A percentile compares a stretch with the other conserved stretches of the same genome.
Conservation (phyloP, 2,329 filamentous ascomycete genomes). For the Aspergillus ochraceoroseus region DNA sequence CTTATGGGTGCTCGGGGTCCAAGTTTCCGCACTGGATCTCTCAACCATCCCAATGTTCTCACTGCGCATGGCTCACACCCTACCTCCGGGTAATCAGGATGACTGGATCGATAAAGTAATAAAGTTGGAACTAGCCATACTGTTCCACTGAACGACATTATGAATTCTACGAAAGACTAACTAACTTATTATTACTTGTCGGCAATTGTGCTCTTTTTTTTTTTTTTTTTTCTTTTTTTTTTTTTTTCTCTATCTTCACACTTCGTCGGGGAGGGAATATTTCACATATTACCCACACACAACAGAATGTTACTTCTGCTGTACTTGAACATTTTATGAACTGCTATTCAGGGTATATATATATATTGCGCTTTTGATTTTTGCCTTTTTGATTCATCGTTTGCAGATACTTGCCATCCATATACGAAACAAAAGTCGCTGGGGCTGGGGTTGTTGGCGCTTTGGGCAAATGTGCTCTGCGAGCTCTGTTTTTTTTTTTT, state of each 20-base stretch:
- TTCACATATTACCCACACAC: too few relatives aligned
- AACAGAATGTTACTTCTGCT: neutral
- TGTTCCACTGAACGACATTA: constrained; percentile 6
- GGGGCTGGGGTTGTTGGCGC: constrained; percentile 12
- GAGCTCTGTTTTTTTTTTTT: constrained; percentile 3
- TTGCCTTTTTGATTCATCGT: constrained; percentile 5
- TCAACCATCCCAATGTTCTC: constrained; percentile 28
- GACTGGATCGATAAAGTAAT: too few relatives aligned
- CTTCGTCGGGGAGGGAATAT: too few relatives aligned
- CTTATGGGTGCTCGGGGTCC: constrained; percentile 17
- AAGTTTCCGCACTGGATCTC: constrained; percentile 32
- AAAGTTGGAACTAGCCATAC: too few relatives aligned
- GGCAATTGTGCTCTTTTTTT: neutral
- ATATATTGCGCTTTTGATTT: constrained; percentile 17
- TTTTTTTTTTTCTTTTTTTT: constrained; percentile 8
- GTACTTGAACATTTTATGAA: constrained; percentile 6
- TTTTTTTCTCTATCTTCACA: constrained; percentile 1
- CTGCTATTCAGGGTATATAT: constrained; percentile 24
- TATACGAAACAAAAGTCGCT: constrained; percentile 13
- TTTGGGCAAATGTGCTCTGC: constrained; percentile 8
- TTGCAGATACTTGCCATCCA: constrained; percentile 3
- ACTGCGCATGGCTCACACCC: neutral
- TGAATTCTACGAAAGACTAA: constrained; percentile 9
- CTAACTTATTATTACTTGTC: constrained; percentile 1
- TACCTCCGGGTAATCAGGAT: neutral